Percentiles rank a stretch among this genome's conserved stretches.
Evolutionary conservation across 805 yeast species (phyloP).

Genomic region (Kuraishia floccosa): DNA sequence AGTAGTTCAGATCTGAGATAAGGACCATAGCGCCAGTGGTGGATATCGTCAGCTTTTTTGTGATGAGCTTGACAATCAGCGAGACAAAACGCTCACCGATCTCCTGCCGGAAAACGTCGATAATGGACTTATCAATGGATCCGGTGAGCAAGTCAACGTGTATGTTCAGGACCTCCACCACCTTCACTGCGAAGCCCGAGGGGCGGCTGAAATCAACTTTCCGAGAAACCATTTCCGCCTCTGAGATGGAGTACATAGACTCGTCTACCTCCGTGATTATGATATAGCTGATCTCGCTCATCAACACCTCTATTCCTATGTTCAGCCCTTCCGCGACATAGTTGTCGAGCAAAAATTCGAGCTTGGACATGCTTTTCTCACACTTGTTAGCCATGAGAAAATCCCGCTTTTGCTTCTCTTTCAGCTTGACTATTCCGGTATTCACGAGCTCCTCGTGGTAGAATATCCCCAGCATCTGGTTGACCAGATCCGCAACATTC

Average conservation of each 20-base stretch:
- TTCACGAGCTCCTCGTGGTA: conserved; percentile 72
- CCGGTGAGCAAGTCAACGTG: conserved; percentile 67
- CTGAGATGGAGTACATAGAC: conserved; percentile 43
- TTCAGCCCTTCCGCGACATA: conserved; percentile 89
- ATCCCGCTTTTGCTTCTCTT: conserved; percentile 51
- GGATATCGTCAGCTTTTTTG: conserved; percentile 56
- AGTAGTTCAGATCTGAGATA: conserved; percentile 71
- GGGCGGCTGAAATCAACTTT: conserved; percentile 17
- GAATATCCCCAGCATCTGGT: conserved; percentile 86
- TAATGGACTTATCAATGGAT: conserved; percentile 74
- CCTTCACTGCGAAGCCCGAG: conserved; percentile 54
- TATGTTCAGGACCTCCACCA: conserved; percentile 48
- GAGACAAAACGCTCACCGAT: conserved; percentile 80
- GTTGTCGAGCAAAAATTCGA: conserved; percentile 76
- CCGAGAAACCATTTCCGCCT: conserved; percentile 6
- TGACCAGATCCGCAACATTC: conserved; percentile 83
- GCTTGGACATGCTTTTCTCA: conserved; percentile 45
- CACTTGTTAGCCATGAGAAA: conserved; percentile 69
- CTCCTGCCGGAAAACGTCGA: conserved; percentile 91
- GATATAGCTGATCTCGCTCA: conserved; percentile 49
- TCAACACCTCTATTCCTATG: conserved; percentile 81
- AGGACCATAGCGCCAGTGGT: conserved; percentile 74
- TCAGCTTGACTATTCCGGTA: conserved; percentile 33
- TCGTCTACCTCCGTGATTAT: conserved; percentile 11
- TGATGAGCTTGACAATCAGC: conserved; percentile 64